Base-by-base conservation (phyloP, 2,329 filamentous ascomycete genomes). In the Aspergillus versicolor region DNA sequence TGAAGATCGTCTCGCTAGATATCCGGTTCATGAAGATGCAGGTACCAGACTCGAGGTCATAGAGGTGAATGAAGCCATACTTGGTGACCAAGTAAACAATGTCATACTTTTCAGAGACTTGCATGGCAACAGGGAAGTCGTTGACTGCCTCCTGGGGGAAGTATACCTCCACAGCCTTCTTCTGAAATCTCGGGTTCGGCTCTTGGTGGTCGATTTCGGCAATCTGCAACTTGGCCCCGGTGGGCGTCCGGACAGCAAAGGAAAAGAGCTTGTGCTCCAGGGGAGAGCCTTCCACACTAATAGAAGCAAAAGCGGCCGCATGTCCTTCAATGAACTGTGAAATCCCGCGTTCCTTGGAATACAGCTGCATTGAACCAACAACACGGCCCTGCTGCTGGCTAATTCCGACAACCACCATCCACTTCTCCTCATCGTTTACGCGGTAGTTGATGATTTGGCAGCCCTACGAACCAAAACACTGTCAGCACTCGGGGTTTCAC, bases 371-470 rank as follows among this genome's bases (percentile, higher is more conserved):
- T 62, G 91, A 90, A 65, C 94, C 94, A 42, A 95, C 92, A 42
- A 99, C 92, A 60, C 94, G 91, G 56, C 92, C 93, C 73, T 92
- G 88, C 71, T 95, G 90, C 73, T 92, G 91, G 58, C 92, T 92
- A 68, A 99, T 99, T 69, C 94, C 94, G 57, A 99, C 92, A 56
- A 97, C 88, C 30, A 95, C 92, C 88, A 96, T 96, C 94, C 94
- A 99, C 78, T 96, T 96, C 74, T 92, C 91, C 64, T 99, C 93
- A 63, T 88, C 86, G 76, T 93, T 97, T 67, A 95, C 90, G 66
- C 93, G 91, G 80, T 99, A 99, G 81, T 97, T 99, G 85, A 99
- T 99, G 77, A 99, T 99, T 85, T 99, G 94, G 78, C 91, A 95
- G 64, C 89, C 89, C 91, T 95, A 22, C 12, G 68, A 54, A 37